A percentile compares a stretch with the other conserved stretches of the same genome.
Conservation (phyloP, 2,329 filamentous ascomycete species). For the Penicillium sp. region DNA sequence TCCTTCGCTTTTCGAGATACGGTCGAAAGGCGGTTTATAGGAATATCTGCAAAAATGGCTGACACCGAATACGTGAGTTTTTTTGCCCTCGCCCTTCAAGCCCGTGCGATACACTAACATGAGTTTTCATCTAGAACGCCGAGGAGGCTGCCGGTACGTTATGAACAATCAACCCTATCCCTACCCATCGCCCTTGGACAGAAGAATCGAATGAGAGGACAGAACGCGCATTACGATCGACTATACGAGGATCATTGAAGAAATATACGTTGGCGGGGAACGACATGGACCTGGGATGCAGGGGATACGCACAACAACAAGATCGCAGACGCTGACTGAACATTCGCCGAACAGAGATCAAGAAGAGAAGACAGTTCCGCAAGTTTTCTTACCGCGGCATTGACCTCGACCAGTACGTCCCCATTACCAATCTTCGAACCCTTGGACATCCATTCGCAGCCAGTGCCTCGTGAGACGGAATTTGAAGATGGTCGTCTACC, state of each 20-base stretch:
- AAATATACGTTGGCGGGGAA: constrained; percentile 2
- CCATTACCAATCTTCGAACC: constrained; percentile 13
- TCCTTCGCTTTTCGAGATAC: constrained; percentile 47
- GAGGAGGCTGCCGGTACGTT: constrained; percentile 84
- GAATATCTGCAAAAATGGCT: constrained; percentile 70
- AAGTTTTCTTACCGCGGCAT: constrained; percentile 99
- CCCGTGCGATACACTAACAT: constrained; percentile 35
- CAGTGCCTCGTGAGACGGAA: constrained; percentile 8
- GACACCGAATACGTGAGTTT: constrained; percentile 80
- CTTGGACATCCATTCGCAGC: constrained; percentile 10
- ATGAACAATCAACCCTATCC: constrained; percentile 22
- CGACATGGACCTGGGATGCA: constrained; percentile 21
- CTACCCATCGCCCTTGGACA: constrained; percentile 16
- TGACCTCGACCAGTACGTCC: constrained; percentile 95
- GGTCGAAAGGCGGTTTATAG: constrained; percentile 46
- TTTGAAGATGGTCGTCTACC: constrained; percentile 1
- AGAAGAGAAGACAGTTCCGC: constrained; percentile 99
- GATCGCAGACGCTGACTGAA: constrained; percentile 32
- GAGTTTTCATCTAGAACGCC: constrained; percentile 65
- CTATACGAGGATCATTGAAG: constrained; percentile 5
- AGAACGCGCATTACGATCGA: constrained; percentile 2
- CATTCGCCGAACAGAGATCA: constrained; percentile 68
- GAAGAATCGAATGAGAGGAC: constrained; percentile 6
- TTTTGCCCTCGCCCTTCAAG: not conserved
- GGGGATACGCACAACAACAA: constrained; percentile 14